Percentiles rank a stretch among this genome's conserved stretches.
Conservation (phyloP, 2,329 filamentous ascomycete species). For the Fusarium solani-melongenae region DNA sequence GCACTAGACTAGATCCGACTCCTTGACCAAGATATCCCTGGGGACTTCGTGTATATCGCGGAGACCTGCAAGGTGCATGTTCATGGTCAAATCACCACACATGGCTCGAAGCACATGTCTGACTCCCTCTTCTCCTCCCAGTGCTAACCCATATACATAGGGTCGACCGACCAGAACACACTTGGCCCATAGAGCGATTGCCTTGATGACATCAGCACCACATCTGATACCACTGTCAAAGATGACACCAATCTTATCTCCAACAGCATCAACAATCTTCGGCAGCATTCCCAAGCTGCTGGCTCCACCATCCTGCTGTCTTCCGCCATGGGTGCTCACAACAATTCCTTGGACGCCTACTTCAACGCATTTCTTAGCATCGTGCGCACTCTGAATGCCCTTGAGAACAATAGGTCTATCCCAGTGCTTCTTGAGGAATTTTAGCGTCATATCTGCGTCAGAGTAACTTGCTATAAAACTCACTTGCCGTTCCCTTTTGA, state of each 20-base stretch:
- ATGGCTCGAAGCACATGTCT: slow-evolving; percentile 11
- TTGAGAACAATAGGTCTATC: slow-evolving; percentile 24
- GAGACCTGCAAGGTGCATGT: slow-evolving; percentile 27
- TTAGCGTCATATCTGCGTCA: too few species aligned
- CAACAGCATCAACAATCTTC: slow-evolving; percentile 8
- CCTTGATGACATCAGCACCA: slow-evolving; percentile 23
- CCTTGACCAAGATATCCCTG: neutral
- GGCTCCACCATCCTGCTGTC: slow-evolving; percentile 25
- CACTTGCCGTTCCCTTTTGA: too few species aligned
- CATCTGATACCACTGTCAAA: slow-evolving; percentile 26
- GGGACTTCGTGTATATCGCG: slow-evolving; percentile 19
- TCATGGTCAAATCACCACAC: slow-evolving; percentile 31
- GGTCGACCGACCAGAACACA: slow-evolving; percentile 18
- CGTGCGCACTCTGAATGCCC: slow-evolving; percentile 20
- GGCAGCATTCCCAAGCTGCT: slow-evolving; percentile 27
- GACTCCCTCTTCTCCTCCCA: slow-evolving; percentile 24
- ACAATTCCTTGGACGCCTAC: slow-evolving; percentile 26
- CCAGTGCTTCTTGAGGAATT: slow-evolving; percentile 27
- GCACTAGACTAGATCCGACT: neutral
- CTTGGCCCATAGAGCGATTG: slow-evolving; percentile 20
- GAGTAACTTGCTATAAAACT: too few species aligned
- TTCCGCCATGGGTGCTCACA: slow-evolving; percentile 24
- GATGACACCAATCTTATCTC: slow-evolving; percentile 9
- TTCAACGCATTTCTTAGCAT: slow-evolving; percentile 23
- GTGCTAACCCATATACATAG: slow-evolving; percentile 19